phyloP scores from a whole-genome alignment of 306 rosid species.

The Casuarina glauca region DNA sequence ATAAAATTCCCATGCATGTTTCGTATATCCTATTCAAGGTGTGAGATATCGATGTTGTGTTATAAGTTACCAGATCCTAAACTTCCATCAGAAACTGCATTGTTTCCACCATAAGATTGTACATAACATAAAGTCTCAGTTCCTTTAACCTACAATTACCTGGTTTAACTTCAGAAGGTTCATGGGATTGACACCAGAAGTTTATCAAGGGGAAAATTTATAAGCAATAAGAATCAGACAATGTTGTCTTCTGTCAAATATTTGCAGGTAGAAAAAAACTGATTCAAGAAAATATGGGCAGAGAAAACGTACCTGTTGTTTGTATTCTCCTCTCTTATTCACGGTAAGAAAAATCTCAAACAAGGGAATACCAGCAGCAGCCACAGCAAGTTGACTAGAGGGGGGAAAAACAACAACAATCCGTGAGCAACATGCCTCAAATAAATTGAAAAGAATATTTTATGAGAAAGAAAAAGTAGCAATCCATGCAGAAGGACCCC shows the following conservation, averaged over 20 bases:
- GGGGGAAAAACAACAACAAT: constrained; percentile 28
- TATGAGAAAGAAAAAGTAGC: background rate
- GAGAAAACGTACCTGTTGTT: constrained; percentile 64
- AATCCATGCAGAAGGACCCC: background rate
- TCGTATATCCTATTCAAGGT: background rate
- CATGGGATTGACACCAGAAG: background rate
- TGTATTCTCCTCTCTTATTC: constrained; percentile 74
- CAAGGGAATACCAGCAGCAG: constrained; percentile 84
- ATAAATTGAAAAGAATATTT: background rate
- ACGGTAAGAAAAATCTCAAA: constrained; percentile 76
- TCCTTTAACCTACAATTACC: background rate
- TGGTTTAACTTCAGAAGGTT: background rate
- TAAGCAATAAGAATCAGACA: background rate
- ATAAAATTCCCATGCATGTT: background rate
- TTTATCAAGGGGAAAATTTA: background rate
- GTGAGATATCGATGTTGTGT: background rate
- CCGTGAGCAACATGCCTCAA: background rate
- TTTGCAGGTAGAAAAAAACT: background rate
- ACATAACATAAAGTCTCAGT: background rate
- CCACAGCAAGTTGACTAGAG: constrained; percentile 84
- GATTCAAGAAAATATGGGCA: constrained; percentile 22
- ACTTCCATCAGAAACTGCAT: background rate
- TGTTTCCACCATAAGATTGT: background rate
- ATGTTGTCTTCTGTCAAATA: background rate
- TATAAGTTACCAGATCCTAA: background rate